Evolutionary conservation across 805 yeast species (phyloP), one percentile per base, ranked within the genome.

Genomic region (Candida namnaoensis): DNA sequence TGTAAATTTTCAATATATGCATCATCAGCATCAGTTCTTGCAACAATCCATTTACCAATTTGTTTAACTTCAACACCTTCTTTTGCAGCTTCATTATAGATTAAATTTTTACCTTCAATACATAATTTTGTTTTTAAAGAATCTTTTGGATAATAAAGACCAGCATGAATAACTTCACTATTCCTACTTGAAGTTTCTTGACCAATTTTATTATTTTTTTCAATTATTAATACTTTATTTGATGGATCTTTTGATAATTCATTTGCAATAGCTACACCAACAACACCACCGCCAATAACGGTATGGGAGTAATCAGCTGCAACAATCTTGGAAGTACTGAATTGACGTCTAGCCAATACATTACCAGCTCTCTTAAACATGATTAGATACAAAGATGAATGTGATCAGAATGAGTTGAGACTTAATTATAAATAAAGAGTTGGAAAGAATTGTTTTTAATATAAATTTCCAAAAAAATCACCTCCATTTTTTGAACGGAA

Each of bases 91-190:
- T 60, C 52, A 28, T 64, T 71, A 56, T 88, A 88, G 11, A 88
- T 67, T 58, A 79, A 60, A 12, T 76, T 60, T 51, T 84, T 88
- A 0, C 97, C 97, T 34, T 72, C 69, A 32, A 88, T 66, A 52
- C 96, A 90, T 27, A 88, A 61, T 48, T 67, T 61, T 0, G 86
- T 76, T 54, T 86, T 82, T 41, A 90, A 65, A 3, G 83, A 71
- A 44, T 75, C 74, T 9, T 66, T 62, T 0, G 95, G 95, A 53
- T 85, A 83, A 57, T 90, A 90, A 7, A 88, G 53, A 0, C 96
- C 96, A 0, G 95, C 95, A 61, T 88, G 97, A 24, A 88, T 82
- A 25, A 90, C 97, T 54, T 90, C 97, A 2, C 95, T 84, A 65
- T 88, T 88, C 40, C 96, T 67, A n/a, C 91, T 74, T 6, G 95